Conservation (phyloP, 169 alveolate genomes). For the Toxoplasma gondii region DNA sequence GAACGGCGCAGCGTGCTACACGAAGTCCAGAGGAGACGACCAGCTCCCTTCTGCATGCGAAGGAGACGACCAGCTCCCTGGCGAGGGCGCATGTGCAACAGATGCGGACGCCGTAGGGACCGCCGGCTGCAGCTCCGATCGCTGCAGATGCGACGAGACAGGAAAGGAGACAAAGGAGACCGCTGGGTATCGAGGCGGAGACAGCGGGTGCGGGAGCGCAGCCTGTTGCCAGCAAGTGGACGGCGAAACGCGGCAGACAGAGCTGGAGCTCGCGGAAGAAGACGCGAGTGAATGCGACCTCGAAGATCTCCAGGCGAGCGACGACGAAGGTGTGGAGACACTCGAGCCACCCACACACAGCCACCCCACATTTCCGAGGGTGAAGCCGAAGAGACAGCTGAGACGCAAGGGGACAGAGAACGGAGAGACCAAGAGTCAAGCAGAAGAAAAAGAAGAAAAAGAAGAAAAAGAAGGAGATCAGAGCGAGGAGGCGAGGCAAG, state of each 20-base stretch:
- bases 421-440: not conserved
- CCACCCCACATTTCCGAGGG: slow-evolving; percentile 44
- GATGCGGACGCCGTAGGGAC: no score
- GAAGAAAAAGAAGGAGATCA: not conserved
- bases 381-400: not conserved
- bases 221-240: not conserved
- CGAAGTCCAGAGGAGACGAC: no score
- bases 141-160: not conserved
- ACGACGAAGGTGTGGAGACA: slow-evolving; percentile 40
- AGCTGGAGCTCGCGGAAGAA: not conserved
- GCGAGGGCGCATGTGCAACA: no score
- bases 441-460: not conserved
- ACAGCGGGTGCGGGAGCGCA: not conserved
- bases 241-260: not conserved
- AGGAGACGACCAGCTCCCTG: no score
- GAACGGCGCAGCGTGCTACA: no score
- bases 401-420: not conserved
- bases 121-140: no score
- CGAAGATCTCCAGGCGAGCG: slow-evolving; percentile 50
- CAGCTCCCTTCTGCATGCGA: no score
- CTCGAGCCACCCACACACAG: slow-evolving; percentile 15
- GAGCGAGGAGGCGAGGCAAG: not conserved
- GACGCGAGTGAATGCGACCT: slow-evolving; percentile 21
- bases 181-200: not conserved
- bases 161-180: not conserved